Base-by-base conservation (phyloP, 1,139 yeast species). In the Suhomyces anneliseae region DNA sequence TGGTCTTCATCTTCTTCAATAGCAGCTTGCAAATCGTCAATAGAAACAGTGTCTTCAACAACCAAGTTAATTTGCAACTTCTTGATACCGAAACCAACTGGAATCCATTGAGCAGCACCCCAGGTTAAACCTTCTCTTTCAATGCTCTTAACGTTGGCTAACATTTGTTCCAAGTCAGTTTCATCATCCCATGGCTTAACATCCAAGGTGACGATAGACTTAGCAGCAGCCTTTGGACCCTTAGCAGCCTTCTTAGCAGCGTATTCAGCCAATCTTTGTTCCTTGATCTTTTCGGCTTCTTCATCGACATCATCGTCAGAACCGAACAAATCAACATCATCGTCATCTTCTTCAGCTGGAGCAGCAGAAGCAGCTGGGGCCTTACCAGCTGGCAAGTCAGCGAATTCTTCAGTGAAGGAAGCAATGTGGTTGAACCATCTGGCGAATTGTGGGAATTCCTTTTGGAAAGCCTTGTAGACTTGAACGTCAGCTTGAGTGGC, bases 131-230 rank as follows among this genome's bases (percentile, higher is more conserved):
- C 99, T 45, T 92, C 98, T 78, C 78, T 75, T 71, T 83, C 86
- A 64, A 92, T 74, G 60, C 80, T 70, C 83, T 90, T 90, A 68
- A 90, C 97, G 74, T 83, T 82, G 53, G 85, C 92, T 64, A 89
- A 76, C 78, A 93, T 73, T 74, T 85, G 85, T 52, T 93, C 96
- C 73, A 95, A 82, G 72, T 92, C 85, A 60, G 99, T 93, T 82
- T 93, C 98, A 68, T 93, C 98, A 77, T 93, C 99, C 99, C 99
- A 93, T 78, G 97, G 98, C 87, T 93, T 93, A 64, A 93, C 96
- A 66, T 93, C 99, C 67, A 93, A 70, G 66, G 99, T 93, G 67
- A 93, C 96, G 62, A 90, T 80, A 56, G 98, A 89, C 83, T 93
- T 93, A 69, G 99, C 98, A 75, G 97, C 96, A 66, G 97, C 90